Evolutionary conservation across 768 basidiomycete genomes (phyloP), one percentile per base, ranked within the genome.

Genomic region (Coprinopsis sp.): DNA sequence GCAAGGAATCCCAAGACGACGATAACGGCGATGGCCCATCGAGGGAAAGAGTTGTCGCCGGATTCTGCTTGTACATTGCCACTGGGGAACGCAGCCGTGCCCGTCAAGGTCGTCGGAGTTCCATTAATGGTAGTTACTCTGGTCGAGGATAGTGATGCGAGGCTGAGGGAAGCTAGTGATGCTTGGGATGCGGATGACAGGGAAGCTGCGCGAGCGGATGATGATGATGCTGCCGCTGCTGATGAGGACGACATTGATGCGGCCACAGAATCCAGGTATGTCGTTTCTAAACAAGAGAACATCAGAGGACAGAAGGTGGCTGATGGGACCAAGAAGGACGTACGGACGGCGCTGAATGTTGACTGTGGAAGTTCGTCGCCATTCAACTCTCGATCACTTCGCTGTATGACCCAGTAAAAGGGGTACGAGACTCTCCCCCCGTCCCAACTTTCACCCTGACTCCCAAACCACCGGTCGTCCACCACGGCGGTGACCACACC

Each of bases 1-100:
- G 91, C 89, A 50, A 92, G 72, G 67, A 91, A 84, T 21, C 89
- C 91, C 21, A 94, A 78, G 33, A 93, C 77, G 37, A 84, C 85
- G 43, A 93, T 88, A 53, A 93, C 84, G 43, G 93, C 90, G 57
- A 94, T 94, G 8, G 88, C 92, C 91, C 90, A 93, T 59, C 79
- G 80, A 7, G 90, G 91, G 60, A 92, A 92, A 28, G 70, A 55
- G 13, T 72, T 59, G 46, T 52, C 58, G 41, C 57, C 53, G 23
- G 47, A 46, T 14, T 58, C 50, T 40, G 59, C 54, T 60, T 86
- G 87, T 18, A 87, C 71, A 51, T 48, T 67, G 40, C 68, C 77
- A 40, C 66, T 51, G 25, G 56, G 46, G 37, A 52, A 41, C 13
- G 56, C 16, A 13, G 53, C 14, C 2, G 23, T 22, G 19, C 11